Base-by-base conservation (phyloP, 2,329 filamentous ascomycete species). In the Curvularia hawaiiensis region DNA sequence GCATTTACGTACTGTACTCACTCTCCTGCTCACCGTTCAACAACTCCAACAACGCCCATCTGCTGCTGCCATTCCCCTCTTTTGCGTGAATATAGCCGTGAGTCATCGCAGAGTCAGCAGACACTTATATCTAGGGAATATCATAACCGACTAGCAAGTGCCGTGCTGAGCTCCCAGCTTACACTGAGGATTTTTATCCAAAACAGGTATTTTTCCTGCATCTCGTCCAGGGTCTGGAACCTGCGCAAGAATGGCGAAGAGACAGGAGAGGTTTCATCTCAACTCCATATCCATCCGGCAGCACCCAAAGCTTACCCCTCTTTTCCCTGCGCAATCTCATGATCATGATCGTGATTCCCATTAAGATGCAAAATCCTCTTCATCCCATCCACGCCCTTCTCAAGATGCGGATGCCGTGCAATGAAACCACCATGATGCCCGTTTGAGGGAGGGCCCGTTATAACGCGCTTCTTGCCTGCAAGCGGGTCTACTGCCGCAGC, bases 401-500 rank as follows among this genome's bases (percentile, higher is more conserved):
- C 77, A 10, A 82, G 55, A 61, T 78, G 77, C 24, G 74, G 74
- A 61, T 78, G 76, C 26, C 77, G 62, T 3, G 67, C 61, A 28
- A 78, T 67, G 51, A 77, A 75, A 45, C 62, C 70, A 26, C 54
- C 71, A 50, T 63, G 66, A 24, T 62, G 63, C 39, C 54, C 53
- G 28, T 59, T 65, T 30, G 49, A 59, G 16, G 58, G 54, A 26
- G 54, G 52, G 26, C 63, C 56, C 20, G 56, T 56, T 7, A 62
- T 30, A 20, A 62, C 67, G 35, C 70, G 70, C 62, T 75, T 77
- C 64, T 75, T 75, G 39, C 76, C 72, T 6, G 77, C 72, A 44
- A 77, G 78, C 61, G 82, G 74, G 69, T 84, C 80, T 45, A 80
- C 66, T 46, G 83, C 69, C 18, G 79, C 78, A 0, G 82, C 75